Percentiles rank a stretch among this genome's conserved stretches.
These are phyloP conservation scores for Diaporthe humulicola DNA, from an alignment of 2,329 filamentous ascomycete species.

Conservation along the genomic window DNA sequence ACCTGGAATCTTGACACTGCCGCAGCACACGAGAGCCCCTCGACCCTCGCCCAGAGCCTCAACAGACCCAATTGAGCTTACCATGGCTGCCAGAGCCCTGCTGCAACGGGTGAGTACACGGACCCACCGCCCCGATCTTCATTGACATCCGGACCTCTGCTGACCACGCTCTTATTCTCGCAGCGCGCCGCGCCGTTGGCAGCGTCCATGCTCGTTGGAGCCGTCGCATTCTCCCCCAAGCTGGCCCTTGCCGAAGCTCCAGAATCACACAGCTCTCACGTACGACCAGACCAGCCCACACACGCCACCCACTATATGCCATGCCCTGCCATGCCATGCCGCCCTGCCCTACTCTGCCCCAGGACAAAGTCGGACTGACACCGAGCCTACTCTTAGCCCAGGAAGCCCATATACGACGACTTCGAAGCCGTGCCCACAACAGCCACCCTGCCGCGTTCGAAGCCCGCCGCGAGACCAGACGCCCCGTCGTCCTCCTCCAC, in stretches of 20 bases:
- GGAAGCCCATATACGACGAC: constrained; percentile 87
- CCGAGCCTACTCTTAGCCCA: constrained; percentile 51
- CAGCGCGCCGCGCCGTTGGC: constrained; percentile 69
- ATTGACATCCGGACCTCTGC: constrained; percentile 36
- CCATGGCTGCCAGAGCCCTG: constrained; percentile 73
- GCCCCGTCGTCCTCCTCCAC: constrained; percentile 47
- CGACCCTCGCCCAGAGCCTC: constrained; percentile 4
- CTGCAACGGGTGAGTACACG: constrained; percentile 64
- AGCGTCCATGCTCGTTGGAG: constrained; percentile 64
- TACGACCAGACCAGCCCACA: constrained; percentile 27
- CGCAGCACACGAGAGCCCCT: constrained; percentile 27
- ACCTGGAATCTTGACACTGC: constrained; percentile 29
- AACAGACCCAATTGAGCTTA: constrained; percentile 61
- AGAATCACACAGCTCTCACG: constrained; percentile 38
- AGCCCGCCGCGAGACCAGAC: constrained; percentile 44
- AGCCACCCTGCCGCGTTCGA: constrained; percentile 37
- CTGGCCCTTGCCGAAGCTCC: constrained; percentile 66
- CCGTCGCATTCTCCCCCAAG: constrained; percentile 61
- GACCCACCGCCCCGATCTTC: constrained; percentile 31
- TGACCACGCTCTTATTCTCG: constrained; percentile 47
- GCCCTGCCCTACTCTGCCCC: too few species aligned
- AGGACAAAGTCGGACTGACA: constrained; percentile 36
- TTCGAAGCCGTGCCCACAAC: constrained; percentile 57
- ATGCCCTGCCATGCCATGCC: neutral
- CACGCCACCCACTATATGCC: neutral